Base-by-base conservation (phyloP, 1,284 basidiomycete species). In the Cryptococcus neoformans region DNA sequence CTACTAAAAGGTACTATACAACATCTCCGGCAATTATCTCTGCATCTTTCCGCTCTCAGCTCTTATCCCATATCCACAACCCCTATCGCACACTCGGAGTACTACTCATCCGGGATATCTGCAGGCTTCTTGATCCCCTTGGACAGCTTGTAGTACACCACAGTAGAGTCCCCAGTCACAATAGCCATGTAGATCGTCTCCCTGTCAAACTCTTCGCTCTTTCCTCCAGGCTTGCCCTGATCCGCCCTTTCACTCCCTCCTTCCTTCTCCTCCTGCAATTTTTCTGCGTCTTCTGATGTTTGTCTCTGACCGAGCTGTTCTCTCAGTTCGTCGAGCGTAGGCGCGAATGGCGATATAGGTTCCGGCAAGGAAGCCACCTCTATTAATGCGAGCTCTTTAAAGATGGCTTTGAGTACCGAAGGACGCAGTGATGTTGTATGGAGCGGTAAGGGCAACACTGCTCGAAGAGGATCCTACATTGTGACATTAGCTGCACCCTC, bases 101-200 rank as follows among this genome's bases (percentile, higher is more conserved):
- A 28, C 28, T 63, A 76, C 62, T 78, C 76, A 59, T 79, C 78
- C 1, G 78, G 78, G 35, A 79, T 73, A 66, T 79, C 78, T 44
- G 69, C 68, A 1, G 78, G 78, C 60, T 79, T 79, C 63, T 74
- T 73, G 56, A 79, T 75, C 2, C 78, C 78, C 51, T 72, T 74
- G 9, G 72, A 66, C 9, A 79, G 57, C 56, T 76, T 76, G 60
- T 79, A 79, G 60, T 79, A 79, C 3, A 79, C 78, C 6, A 78
- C 69, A 0, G 74, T 77, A 17, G 75, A 76, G 57, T 79, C 78
- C 10, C 67, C 64, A 1, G 69, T 68, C 5, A 69, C 68, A 39
- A 78, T 77, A 1, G 74, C 76, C 17, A 73, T 65, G 58, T 78
- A 79, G 21, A 78, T 60, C 39, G 71, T 75, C 39, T 75, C 72